Base-by-base conservation (phyloP, 129 eudicot genomes). In the Flaveria bidentis region DNA sequence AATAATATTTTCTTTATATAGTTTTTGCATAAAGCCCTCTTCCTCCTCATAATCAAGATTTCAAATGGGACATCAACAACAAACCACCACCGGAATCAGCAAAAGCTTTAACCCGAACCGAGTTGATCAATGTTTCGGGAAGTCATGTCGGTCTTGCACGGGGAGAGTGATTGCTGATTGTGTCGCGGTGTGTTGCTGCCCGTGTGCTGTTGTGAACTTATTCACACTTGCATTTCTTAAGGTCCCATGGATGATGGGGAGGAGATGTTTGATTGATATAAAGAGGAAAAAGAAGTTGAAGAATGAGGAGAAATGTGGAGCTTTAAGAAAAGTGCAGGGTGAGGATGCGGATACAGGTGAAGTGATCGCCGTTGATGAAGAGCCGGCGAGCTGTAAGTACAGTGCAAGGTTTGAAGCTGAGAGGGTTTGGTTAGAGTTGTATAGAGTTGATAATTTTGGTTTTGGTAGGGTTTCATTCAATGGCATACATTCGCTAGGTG, bases 391-490 rank as follows among this genome's bases (percentile, higher is more conserved):
- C 18, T 18, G 72, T 22, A 66, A 71, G 69, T 87, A 87, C 28
- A 79, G 93, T 80, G 89, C 87, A 25, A 80, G 82, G 65, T 66
- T 82, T 85, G 94, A 87, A 67, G 90, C 83, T 8, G 98, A 88
- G 64, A 89, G 86, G 67, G 81, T 90, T 1, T 93, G 96, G 94
- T 82, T 88, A 39, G 98, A 92, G 72, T 58, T 92, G 88, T 88
- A 92, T 51, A 88, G 86, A 66, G 77, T 88, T 79, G 96, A 90
- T 76, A 84, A 90, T 82, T 76, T 90, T 88, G 96, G 98, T 71
- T 93, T 93, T 84, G 98, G 98, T 15, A 90, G 98, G 84, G 96
- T 93, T 73, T 90, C 98, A 16, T 93, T 86, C 47, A 80, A 44
- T 66, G 97, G 96, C 10, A 84, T 87, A 47, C 92, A 83, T 9